phyloP scores from a whole-genome alignment of 2,329 filamentous ascomycete genomes.

The Hypoxylon sp. region DNA sequence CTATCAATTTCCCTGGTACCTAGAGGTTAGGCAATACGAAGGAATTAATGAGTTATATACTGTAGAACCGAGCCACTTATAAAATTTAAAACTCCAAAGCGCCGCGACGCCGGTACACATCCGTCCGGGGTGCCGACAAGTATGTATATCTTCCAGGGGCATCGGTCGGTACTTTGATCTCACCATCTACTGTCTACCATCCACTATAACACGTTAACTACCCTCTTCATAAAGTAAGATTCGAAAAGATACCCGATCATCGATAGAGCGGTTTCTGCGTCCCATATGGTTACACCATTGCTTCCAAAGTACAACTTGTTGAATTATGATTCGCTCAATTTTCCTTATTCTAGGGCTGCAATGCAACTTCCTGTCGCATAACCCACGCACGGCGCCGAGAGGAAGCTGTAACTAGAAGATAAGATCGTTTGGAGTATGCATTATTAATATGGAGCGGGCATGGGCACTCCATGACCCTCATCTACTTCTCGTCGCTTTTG shows the following conservation, averaged over 20 bases:
- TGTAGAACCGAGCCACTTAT: too few relatives aligned
- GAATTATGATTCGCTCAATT: conserved; percentile 17
- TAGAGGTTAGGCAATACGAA: background rate
- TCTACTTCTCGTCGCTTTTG: background rate
- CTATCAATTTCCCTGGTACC: background rate
- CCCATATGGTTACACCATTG: too few relatives aligned
- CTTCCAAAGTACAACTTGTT: background rate
- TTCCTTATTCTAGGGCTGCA: background rate
- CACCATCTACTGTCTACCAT: too few relatives aligned
- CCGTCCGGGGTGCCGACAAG: too few relatives aligned
- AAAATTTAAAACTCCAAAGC: too few relatives aligned
- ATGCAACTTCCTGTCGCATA: conserved; percentile 24
- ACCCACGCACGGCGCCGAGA: conserved; percentile 15
- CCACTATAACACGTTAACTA: too few relatives aligned
- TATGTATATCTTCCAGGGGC: background rate
- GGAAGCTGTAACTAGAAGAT: conserved; percentile 11
- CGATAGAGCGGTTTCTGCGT: background rate
- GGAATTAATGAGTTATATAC: background rate
- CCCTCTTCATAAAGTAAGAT: too few relatives aligned
- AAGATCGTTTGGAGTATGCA: conserved; percentile 6
- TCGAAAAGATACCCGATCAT: background rate
- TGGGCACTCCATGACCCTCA: background rate
- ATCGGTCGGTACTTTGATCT: too few relatives aligned
- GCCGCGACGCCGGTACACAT: too few relatives aligned
- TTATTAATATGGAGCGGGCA: background rate